Evolutionary conservation across 768 basidiomycete genomes (phyloP).

Genomic region (Clitopilus hobsonii): DNA sequence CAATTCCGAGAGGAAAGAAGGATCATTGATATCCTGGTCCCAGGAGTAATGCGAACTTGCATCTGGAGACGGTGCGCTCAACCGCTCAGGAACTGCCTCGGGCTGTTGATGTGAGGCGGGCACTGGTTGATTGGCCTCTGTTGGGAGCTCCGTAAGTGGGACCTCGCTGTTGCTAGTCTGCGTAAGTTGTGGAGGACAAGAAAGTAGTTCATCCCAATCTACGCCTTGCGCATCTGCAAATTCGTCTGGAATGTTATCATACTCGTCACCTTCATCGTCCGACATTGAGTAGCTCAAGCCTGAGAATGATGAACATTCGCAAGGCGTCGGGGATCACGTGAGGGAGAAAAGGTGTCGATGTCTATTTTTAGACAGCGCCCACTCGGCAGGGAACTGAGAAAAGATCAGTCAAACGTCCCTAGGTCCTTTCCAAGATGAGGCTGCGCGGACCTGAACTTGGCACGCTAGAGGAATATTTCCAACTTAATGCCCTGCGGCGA

Average conservation of each 20-base stretch:
- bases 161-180: not conserved
- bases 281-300: no score
- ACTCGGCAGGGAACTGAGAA: not conserved
- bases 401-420: not conserved
- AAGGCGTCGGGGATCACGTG: not conserved
- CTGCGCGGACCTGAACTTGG: not conserved
- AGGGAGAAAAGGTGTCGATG: not conserved
- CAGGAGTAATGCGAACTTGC: conserved; percentile 18
- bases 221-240: conserved; percentile 47
- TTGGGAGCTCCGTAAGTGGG: not conserved
- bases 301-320: not conserved
- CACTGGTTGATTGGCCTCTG: conserved; percentile 14
- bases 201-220: conserved; percentile 37
- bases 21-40: conserved; percentile 27
- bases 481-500: not conserved
- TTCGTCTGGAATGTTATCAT: conserved; percentile 47
- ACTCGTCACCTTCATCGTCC: conserved; percentile 35
- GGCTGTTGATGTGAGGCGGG: not conserved
- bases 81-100: not conserved
- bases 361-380: not conserved
- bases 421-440: not conserved
- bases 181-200: conserved; percentile 11
- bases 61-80: conserved; percentile 6
- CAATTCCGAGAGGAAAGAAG: conserved; percentile 34
- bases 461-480: not conserved